Evolutionary conservation across 768 basidiomycete genomes (phyloP).

Genomic region (Russula sp.): DNA sequence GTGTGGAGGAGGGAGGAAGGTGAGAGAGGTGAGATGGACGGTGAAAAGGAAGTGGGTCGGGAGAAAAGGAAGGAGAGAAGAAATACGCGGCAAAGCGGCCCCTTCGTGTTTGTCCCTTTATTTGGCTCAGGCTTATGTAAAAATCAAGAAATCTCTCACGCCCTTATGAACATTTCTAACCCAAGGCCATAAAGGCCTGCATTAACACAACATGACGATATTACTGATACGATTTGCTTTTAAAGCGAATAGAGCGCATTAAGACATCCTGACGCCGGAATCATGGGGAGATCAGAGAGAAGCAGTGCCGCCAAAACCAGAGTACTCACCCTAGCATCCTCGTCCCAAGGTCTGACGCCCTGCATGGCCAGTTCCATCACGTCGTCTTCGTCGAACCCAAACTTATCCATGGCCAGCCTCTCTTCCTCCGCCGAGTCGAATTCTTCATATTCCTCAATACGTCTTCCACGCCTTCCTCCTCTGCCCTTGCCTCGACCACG

Average conservation of each 20-base stretch:
- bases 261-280: slow-evolving; percentile 16
- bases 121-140: slow-evolving; percentile 9
- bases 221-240: not conserved
- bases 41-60: not conserved
- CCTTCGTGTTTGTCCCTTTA: slow-evolving; percentile 8
- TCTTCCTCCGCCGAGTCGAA: slow-evolving; percentile 25
- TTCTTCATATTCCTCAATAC: not conserved
- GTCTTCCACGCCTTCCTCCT: not conserved
- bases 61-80: not conserved
- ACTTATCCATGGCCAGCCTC: slow-evolving; percentile 32
- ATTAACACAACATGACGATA: not conserved
- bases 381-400: slow-evolving; percentile 39
- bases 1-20: slow-evolving; percentile 19
- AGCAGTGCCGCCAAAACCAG: not conserved
- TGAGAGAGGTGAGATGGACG: slow-evolving; percentile 4
- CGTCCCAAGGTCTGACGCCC: slow-evolving; percentile 48
- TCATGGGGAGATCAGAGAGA: not conserved
- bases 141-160: not conserved
- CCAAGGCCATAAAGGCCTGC: not conserved
- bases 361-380: slow-evolving; percentile 39
- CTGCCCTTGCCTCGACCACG: not conserved
- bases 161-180: not conserved
- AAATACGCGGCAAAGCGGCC: slow-evolving; percentile 4
- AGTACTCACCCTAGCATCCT: slow-evolving; percentile 42
- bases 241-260: not conserved